phyloP scores from a whole-genome alignment of 805 yeast species.

The Cyberlindnera maclurae region DNA sequence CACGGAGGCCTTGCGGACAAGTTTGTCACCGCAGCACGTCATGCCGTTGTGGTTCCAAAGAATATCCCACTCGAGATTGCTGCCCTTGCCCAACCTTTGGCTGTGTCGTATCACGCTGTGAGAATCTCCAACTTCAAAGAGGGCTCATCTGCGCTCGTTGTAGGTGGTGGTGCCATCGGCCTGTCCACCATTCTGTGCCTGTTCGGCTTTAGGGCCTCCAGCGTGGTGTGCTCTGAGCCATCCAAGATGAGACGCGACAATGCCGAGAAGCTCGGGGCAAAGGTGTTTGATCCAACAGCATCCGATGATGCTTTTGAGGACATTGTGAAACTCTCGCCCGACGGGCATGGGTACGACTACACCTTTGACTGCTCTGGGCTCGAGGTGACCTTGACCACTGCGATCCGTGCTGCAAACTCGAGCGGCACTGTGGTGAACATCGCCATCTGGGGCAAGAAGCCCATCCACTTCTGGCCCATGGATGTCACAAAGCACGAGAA shows the following conservation, averaged over 20 bases:
- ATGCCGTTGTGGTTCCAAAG: slow-evolving; percentile 36
- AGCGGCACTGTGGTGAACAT: slow-evolving; percentile 56
- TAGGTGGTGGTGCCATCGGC: slow-evolving; percentile 54
- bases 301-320: slow-evolving; percentile 30
- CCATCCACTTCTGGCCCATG: slow-evolving; percentile 47
- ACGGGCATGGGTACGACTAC: slow-evolving; percentile 39
- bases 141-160: slow-evolving; percentile 41
- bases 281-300: slow-evolving; percentile 41
- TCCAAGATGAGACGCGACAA: slow-evolving; percentile 41
- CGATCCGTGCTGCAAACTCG: slow-evolving; percentile 41
- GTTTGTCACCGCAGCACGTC: slow-evolving; percentile 34
- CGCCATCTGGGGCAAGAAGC: slow-evolving; percentile 56
- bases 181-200: slow-evolving; percentile 43
- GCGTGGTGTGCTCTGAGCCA: slow-evolving; percentile 45
- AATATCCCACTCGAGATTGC: slow-evolving; percentile 36
- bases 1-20: slow-evolving; percentile 51
- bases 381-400: slow-evolving; percentile 44
- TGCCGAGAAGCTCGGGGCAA: slow-evolving; percentile 41
- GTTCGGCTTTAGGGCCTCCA: slow-evolving; percentile 36
- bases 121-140: slow-evolving; percentile 30
- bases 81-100: slow-evolving; percentile 50
- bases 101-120: slow-evolving; percentile 57
- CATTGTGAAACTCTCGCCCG: slow-evolving; percentile 32
- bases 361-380: slow-evolving; percentile 52
- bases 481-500: slow-evolving; percentile 49